Conservation (phyloP, 345 rosid species). For the Geranium rotundifolium region DNA sequence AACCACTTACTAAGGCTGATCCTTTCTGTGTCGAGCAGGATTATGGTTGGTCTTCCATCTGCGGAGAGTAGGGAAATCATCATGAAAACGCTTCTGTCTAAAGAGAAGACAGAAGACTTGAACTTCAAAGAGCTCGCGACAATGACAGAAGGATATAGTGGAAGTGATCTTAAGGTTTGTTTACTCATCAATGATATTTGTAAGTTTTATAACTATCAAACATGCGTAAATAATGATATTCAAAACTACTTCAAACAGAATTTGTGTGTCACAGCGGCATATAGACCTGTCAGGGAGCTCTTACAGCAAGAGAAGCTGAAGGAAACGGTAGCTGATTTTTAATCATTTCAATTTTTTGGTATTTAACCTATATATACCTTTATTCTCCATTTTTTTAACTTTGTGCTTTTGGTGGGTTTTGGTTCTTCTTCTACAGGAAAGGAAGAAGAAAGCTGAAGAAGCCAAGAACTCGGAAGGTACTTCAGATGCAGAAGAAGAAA, state of each 20-base stretch:
- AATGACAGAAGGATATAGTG: constrained; percentile 88
- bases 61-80: constrained; percentile 73
- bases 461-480: constrained; percentile 40
- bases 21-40: constrained; percentile 32
- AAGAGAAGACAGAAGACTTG: constrained; percentile 64
- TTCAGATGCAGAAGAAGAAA: constrained; percentile 39
- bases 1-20: not conserved
- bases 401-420: not conserved
- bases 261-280: constrained; percentile 89
- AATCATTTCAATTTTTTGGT: not conserved
- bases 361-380: not conserved
- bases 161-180: constrained; percentile 96
- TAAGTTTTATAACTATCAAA: not conserved
- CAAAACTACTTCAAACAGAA: constrained; percentile 43
- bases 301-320: constrained; percentile 71
- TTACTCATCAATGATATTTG: not conserved
- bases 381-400: not conserved
- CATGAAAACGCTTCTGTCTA: constrained; percentile 67
- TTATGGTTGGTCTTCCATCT: constrained; percentile 94
- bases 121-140: constrained; percentile 81
- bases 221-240: constrained; percentile 10
- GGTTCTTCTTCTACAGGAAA: constrained; percentile 34
- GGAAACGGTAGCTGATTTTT: constrained; percentile 39
- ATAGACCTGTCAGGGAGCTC: constrained; percentile 87
- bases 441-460: constrained; percentile 47